Evolutionary conservation across 1,284 basidiomycete species (phyloP), one percentile per base, ranked within the genome.

Genomic region (Volvariella surrecta): DNA sequence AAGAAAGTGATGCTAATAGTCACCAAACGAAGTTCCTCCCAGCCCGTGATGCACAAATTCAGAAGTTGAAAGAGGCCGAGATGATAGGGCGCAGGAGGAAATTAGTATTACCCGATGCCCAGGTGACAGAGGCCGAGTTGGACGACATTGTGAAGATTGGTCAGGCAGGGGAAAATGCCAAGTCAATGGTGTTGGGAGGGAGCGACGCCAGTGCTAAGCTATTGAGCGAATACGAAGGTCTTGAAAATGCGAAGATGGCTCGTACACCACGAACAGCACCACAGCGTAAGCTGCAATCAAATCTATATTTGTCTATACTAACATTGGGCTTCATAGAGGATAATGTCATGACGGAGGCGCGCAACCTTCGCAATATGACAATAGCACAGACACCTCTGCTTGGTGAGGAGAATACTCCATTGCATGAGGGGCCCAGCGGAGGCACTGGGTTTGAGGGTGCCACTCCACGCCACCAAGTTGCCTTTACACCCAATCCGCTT

Each of bases 111-210:
- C 96, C 96, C 0, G 70, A 73, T 16, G 91, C 95, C 1, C 95
- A 99, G 58, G 96, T 99, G 2, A 89, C 89, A n/a, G 93, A 99
- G 63, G 67, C 74, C 4, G 95, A 99, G 64, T 66, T 99, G 41
- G 96, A 99, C 65, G 93, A 98, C 54, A 98, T 99, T 54, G 95
- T 97, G 55, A 99, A 99, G 71, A 94, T 99, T 53, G 96, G 95
- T 1, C 84, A 90, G 59, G 88, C 89, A 0, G 87, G 93, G 4
- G 90, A 97, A 65, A 83, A 78, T 48, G 88, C 93, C 7, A 83
- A 91, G 55, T 80, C 83, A 3, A 61, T 98, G 52, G 92, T 98
- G 4, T 64, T 73, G 8, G 84, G 81, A 19, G 86, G 86, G 1
- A 84, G 74, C 50, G 89, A 89, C 49, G 89, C 93, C 1, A 96